Evolutionary conservation across 2,329 filamentous ascomycete species (phyloP), one percentile per base, ranked within the genome.

Genomic region (Aspergillus melleus): DNA sequence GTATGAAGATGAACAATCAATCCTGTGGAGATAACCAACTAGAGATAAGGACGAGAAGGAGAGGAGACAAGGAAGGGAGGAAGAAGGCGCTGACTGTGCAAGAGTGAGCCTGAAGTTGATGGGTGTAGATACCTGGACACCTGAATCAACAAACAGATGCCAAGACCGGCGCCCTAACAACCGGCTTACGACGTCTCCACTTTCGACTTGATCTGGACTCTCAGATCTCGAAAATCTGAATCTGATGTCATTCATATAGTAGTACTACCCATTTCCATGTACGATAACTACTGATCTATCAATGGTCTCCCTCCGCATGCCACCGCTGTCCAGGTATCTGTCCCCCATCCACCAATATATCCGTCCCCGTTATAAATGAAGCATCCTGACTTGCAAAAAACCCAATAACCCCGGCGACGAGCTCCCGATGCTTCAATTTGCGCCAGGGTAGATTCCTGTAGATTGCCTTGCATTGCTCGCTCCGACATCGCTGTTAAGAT

Each of bases 41-140:
- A 16, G 16, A n/a, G 16, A n/a, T n/a, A n/a, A 42, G 36, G 36
- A 8, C 6, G 36, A 50, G 51, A 24, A 52, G 46, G 55, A 24
- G 46, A 52, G 42, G 55, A 39, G 54, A 59, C 57, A 53, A 54
- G 53, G 51, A 64, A 51, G 19, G 4, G 19, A 19, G 36, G 24
- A n/a, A 58, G 24, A 22, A 49, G 8, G 26, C 26, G 26, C 26
- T 29, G 26, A 29, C 26, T 29, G 26, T 29, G 26, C 26, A 29
- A 9, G 26, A 29, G 26, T 9, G 26, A 29, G 26, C 26, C 26
- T 29, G 26, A 29, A 8, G 26, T 8, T 29, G 26, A 29, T 8
- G 26, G 26, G 26, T 29, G 26, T 29, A 29, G 26, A 29, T 29
- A 29, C 26, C 26, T 29, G 10, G 32, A 36, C 16, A 36, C 36